Conservation (phyloP, 768 basidiomycete genomes). For the Wakefieldia striispora region DNA sequence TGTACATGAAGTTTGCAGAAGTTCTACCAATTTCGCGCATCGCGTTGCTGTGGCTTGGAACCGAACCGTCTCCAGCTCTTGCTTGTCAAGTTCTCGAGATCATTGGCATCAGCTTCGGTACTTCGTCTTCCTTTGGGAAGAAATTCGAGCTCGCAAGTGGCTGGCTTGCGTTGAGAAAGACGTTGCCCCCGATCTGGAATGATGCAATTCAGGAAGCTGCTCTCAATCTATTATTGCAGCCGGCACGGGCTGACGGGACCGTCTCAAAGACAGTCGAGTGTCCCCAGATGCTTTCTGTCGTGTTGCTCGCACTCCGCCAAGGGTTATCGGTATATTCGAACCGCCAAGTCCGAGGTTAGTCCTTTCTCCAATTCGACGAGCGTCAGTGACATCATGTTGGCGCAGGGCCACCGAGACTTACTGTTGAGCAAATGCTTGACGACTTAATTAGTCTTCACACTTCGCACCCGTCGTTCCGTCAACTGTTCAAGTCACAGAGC, state of each 20-base stretch:
- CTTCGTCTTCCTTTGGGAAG: slow-evolving; percentile 62
- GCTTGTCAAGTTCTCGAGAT: slow-evolving; percentile 59
- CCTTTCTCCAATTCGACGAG: not conserved
- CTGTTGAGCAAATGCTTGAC: slow-evolving; percentile 46
- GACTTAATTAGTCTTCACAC: slow-evolving; percentile 69
- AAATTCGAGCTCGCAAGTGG: slow-evolving; percentile 87
- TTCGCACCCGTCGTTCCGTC: slow-evolving; percentile 62
- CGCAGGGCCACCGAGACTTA: slow-evolving; percentile 22
- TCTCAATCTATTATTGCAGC: slow-evolving; percentile 67
- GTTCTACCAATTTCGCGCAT: slow-evolving; percentile 79
- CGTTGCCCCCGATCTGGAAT: slow-evolving; percentile 72
- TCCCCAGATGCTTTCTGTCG: slow-evolving; percentile 67
- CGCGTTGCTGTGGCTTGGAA: slow-evolving; percentile 74
- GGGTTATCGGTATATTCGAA: slow-evolving; percentile 42
- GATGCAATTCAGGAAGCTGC: slow-evolving; percentile 60
- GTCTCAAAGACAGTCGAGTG: slow-evolving; percentile 43
- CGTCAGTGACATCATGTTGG: not conserved
- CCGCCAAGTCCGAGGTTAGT: slow-evolving; percentile 17
- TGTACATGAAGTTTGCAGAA: slow-evolving; percentile 68
- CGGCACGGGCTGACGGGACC: slow-evolving; percentile 8
- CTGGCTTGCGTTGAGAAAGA: slow-evolving; percentile 70
- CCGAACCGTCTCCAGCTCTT: slow-evolving; percentile 60
- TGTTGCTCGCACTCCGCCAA: slow-evolving; percentile 65
- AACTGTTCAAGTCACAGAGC: slow-evolving; percentile 70
- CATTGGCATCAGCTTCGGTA: slow-evolving; percentile 52